Base-by-base conservation (phyloP, 768 basidiomycete species). In the Stropharia rugosoannulata region DNA sequence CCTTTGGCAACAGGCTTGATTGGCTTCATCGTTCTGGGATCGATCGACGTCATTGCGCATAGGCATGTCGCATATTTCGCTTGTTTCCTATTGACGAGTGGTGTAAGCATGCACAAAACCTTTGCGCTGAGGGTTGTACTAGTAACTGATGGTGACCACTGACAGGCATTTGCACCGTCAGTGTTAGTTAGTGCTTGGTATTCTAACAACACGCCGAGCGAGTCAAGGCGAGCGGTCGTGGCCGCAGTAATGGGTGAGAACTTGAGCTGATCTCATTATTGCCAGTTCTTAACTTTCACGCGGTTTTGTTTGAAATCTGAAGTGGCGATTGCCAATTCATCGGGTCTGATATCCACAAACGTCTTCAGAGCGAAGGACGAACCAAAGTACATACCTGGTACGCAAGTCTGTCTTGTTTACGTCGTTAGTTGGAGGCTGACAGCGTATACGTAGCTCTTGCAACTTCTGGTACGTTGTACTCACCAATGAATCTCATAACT, bases 11-110 rank as follows among this genome's bases (percentile, higher is more conserved):
- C 68, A 18, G 74, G 66, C 15, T 49, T 80, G 4, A 50, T 70
- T 15, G 77, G 78, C 4, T 80, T 80, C 60, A 68, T 78, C 39
- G 64, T 78, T 38, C 72, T 83, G n/a, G 79, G 76, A 6, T 72
- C 70, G 13, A 78, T 80, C 37, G 69, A 81, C 49, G 68, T 72
- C 2, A 44, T 75, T 36, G 62, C 63, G n/a, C 66, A 78, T 56
- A 71, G 71, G 40, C 65, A 70, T 40, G 70, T 76, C 13, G 80
- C 79, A 18, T 83, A 82, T 65, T 82, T 83, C 62, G 81, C 82
- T 11, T 79, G 77, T 55, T 83, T 83, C 69, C 59, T 83, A 49
- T 64, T 83, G 43, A 79, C 77, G 12, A 75, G 76, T 63, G 81
- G 79, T 53, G 77, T 75, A 63, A 51, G 75, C 49, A 29, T 43